phyloP scores from a whole-genome alignment of 2,329 filamentous ascomycete species.

The Phialophora tarda region DNA sequence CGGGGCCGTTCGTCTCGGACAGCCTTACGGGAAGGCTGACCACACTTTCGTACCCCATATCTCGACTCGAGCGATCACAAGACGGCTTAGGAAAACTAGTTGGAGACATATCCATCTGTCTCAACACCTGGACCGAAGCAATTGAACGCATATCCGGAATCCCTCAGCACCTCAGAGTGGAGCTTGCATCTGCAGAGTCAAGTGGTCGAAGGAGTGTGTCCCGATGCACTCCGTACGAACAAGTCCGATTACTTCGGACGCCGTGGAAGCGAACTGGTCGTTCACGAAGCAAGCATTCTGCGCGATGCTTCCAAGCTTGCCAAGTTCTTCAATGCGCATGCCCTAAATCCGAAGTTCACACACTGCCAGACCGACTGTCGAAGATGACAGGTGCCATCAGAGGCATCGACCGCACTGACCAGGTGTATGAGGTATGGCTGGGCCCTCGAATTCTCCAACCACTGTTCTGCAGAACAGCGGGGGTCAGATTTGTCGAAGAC shows the following conservation, averaged over 20 bases:
- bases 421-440: background rate
- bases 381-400: background rate
- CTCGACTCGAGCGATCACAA: conserved; percentile 8
- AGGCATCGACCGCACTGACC: background rate
- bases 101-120: background rate
- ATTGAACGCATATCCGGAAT: background rate
- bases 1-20: background rate
- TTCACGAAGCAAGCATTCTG: background rate
- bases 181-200: background rate
- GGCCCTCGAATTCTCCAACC: background rate
- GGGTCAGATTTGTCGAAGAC: conserved; percentile 7
- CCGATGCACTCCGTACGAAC: background rate
- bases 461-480: conserved; percentile 4
- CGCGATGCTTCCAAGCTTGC: background rate
- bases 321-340: background rate
- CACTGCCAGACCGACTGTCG: background rate
- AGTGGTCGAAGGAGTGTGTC: background rate
- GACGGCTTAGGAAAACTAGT: background rate
- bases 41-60: background rate
- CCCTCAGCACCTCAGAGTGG: background rate
- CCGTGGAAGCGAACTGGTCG: background rate
- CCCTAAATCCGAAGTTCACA: background rate
- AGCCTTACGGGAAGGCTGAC: conserved; percentile 10
- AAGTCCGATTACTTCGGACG: background rate
- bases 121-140: background rate